Evolutionary conservation across 108 stramenopile genomes (phyloP).

Genomic region (Pseudonitzschia delicatissima): DNA sequence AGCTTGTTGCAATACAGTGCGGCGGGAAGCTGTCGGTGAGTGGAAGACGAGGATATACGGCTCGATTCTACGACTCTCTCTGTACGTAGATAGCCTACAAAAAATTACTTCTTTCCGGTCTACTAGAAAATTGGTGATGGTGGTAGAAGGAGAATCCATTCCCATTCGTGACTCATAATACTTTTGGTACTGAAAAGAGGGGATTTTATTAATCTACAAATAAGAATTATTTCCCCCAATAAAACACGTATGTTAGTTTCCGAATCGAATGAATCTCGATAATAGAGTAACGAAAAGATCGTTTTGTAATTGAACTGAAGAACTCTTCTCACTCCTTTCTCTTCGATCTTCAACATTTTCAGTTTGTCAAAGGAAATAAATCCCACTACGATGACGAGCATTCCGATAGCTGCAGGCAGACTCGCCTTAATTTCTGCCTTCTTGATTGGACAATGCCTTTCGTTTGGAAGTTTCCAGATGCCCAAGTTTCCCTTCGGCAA

Average conservation of each 20-base stretch:
- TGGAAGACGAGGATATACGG: conserved; percentile 6
- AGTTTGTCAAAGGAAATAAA: too few species aligned
- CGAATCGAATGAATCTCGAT: not conserved
- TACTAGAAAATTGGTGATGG: conserved; percentile 8
- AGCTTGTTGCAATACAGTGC: conserved; percentile 1
- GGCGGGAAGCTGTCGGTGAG: not conserved
- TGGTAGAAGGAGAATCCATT: too few species aligned
- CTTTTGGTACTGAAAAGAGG: too few species aligned
- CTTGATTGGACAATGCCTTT: conserved; percentile 6
- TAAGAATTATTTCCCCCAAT: not conserved
- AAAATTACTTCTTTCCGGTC: conserved; percentile 18
- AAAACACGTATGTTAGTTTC: not conserved
- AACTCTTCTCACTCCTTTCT: too few species aligned
- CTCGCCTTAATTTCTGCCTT: not conserved
- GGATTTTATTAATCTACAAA: not conserved
- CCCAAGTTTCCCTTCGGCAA: conserved; percentile 19
- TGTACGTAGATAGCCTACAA: not conserved
- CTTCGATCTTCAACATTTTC: too few species aligned
- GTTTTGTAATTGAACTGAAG: too few species aligned
- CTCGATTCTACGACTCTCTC: too few species aligned
- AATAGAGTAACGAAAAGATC: not conserved
- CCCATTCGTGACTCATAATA: not conserved
- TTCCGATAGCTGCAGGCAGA: not conserved
- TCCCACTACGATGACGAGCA: not conserved
- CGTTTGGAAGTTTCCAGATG: conserved; percentile 4